A percentile compares a stretch with the other conserved stretches of the same genome.
Conservation (phyloP, 2,329 filamentous ascomycete genomes). For the Xylariales sp. region DNA sequence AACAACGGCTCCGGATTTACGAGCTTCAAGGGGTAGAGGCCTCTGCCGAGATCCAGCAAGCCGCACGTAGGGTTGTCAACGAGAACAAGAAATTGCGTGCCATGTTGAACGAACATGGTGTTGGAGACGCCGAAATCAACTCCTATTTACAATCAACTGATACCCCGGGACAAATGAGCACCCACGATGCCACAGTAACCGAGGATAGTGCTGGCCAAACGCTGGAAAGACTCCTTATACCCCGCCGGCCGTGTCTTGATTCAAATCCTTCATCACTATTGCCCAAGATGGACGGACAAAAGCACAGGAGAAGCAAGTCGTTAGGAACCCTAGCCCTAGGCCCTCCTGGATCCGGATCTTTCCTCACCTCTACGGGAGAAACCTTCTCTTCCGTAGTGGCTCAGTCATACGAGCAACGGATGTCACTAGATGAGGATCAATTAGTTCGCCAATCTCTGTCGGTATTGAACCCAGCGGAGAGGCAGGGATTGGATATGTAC, state of each 20-base stretch:
- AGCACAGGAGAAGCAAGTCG: background rate
- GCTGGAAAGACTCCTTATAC: background rate
- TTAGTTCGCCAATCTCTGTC: too few species aligned
- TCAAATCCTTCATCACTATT: background rate
- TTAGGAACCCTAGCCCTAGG: too few species aligned
- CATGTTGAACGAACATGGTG: constrained; percentile 53
- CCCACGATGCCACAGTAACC: background rate
- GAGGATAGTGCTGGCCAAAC: background rate
- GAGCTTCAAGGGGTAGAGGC: constrained; percentile 64
- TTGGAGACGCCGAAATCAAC: constrained; percentile 39
- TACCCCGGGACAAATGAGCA: background rate
- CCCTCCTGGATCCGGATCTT: too few species aligned
- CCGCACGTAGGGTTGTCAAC: constrained; percentile 62
- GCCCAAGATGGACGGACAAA: background rate
- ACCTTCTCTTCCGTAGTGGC: too few species aligned
- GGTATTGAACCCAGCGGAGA: too few species aligned
- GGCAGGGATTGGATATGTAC: too few species aligned
- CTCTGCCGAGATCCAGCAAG: constrained; percentile 66
- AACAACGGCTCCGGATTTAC: constrained; percentile 57
- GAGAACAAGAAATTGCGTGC: constrained; percentile 63
- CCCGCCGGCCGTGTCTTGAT: background rate
- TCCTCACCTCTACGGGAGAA: too few species aligned
- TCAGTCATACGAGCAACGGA: too few species aligned
- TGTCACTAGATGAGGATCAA: too few species aligned
- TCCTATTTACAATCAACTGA: constrained; percentile 10